Percentiles rank a stretch among this genome's conserved stretches.
These are phyloP conservation scores for Colletotrichum sp. DNA, from an alignment of 2,329 filamentous ascomycete genomes.

Conservation along the genomic window DNA sequence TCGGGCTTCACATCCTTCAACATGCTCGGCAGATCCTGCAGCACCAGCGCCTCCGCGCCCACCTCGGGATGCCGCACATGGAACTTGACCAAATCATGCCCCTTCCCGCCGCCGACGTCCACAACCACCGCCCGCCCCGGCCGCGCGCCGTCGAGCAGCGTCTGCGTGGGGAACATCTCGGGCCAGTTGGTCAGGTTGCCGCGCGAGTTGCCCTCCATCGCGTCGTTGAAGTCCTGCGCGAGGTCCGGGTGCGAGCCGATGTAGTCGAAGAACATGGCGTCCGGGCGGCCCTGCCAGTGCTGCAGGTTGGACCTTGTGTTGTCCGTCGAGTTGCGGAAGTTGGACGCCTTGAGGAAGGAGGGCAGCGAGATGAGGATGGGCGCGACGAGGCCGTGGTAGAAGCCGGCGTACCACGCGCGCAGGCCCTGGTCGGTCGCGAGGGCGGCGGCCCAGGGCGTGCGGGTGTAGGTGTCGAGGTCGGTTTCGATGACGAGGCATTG, in stretches of 20 bases:
- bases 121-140: constrained; percentile 33
- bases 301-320: constrained; percentile 36
- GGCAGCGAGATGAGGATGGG: constrained; percentile 36
- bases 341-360: constrained; percentile 33
- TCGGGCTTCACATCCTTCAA: constrained; percentile 28
- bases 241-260: constrained; percentile 31
- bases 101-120: constrained; percentile 40
- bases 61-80: constrained; percentile 27
- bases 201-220: constrained; percentile 42
- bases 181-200: constrained; percentile 42
- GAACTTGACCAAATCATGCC: constrained; percentile 40
- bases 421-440: constrained; percentile 32
- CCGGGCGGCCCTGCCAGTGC: constrained; percentile 28
- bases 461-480: constrained; percentile 35
- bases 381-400: constrained; percentile 36
- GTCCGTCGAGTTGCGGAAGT: constrained; percentile 38
- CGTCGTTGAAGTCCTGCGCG: constrained; percentile 35
- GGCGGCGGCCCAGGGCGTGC: constrained; percentile 35
- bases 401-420: constrained; percentile 33
- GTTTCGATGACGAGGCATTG: constrained; percentile 38
- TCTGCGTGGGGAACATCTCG: constrained; percentile 25
- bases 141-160: constrained; percentile 29
- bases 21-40: constrained; percentile 38
- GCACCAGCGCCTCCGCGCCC: constrained; percentile 29
- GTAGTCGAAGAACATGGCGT: constrained; percentile 34